Conservation (phyloP, 139 green algal species). For the Chlamydomonas schloesseri region DNA sequence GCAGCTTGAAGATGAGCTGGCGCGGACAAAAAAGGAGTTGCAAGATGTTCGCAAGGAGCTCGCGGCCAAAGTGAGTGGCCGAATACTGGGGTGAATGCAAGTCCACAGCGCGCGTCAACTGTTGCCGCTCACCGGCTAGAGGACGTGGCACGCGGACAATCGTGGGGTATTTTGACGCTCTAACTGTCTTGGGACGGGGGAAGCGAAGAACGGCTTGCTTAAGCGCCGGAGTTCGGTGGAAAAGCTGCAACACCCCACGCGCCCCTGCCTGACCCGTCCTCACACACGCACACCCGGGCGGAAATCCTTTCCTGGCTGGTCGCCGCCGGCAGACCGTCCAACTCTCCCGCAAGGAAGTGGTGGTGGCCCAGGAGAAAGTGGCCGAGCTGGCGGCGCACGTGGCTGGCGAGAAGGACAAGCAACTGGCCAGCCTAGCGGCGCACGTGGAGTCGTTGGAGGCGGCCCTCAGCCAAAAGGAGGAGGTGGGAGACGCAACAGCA, state of each 20-base stretch:
- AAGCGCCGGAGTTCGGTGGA: too few species aligned
- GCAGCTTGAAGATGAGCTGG: conserved; percentile 47
- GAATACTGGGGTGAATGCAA: too few species aligned
- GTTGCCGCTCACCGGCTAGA: too few species aligned
- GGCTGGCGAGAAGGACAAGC: conserved; percentile 42
- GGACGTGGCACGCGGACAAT: too few species aligned
- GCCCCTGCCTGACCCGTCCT: not conserved
- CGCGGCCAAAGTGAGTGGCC: conserved; percentile 57
- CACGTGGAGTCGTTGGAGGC: conserved; percentile 51
- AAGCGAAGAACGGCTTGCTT: too few species aligned
- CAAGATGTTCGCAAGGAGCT: conserved; percentile 55
- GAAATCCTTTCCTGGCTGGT: too few species aligned
- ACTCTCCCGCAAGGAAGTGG: conserved; percentile 58
- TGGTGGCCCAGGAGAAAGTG: conserved; percentile 41
- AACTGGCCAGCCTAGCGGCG: conserved; percentile 41
- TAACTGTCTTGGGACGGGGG: too few species aligned
- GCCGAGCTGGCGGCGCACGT: conserved; percentile 35
- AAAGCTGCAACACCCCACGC: not conserved
- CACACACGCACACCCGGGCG: not conserved
- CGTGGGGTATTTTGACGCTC: too few species aligned
- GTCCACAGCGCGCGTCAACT: too few species aligned
- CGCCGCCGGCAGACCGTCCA: conserved; percentile 56
- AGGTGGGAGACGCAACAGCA: conserved; percentile 52
- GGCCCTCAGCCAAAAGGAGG: conserved; percentile 47
- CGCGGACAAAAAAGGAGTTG: conserved; percentile 43